Percentiles rank a stretch among this genome's conserved stretches.
phyloP scores from a whole-genome alignment of 1,139 yeast species.

The Taiozyma sp. region DNA sequence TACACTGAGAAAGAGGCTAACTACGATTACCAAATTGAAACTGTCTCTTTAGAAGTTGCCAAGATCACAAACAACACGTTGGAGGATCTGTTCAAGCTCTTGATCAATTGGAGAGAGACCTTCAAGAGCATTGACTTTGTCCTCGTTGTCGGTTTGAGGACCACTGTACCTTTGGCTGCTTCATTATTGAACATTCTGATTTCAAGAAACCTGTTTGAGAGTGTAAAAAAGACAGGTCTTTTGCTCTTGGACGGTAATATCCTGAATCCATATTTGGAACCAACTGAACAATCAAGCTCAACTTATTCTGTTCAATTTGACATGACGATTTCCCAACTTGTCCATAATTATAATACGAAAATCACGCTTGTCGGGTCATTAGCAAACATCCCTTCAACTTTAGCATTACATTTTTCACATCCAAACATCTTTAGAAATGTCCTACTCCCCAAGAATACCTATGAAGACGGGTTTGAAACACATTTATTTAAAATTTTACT shows the following conservation, averaged over 20 bases:
- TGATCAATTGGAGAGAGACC: slow-evolving; percentile 21
- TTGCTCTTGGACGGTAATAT: slow-evolving; percentile 15
- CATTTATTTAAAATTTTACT: slow-evolving; percentile 31
- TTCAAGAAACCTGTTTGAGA: slow-evolving; percentile 10
- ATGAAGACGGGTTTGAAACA: slow-evolving; percentile 27
- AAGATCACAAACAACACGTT: slow-evolving; percentile 8
- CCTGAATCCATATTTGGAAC: slow-evolving; percentile 13
- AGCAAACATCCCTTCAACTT: slow-evolving; percentile 34
- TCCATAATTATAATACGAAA: slow-evolving; percentile 35
- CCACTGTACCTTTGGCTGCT: slow-evolving; percentile 11
- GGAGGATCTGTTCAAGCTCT: slow-evolving; percentile 16
- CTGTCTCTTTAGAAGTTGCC: slow-evolving; percentile 15
- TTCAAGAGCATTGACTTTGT: slow-evolving; percentile 14
- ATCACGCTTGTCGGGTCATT: slow-evolving; percentile 43
- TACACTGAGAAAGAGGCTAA: slow-evolving; percentile 2
- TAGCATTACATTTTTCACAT: slow-evolving; percentile 41
- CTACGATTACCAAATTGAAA: slow-evolving; percentile 10
- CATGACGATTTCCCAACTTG: slow-evolving; percentile 1
- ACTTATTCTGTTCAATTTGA: slow-evolving; percentile 1
- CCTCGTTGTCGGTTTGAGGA: slow-evolving; percentile 13
- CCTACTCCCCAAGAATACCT: slow-evolving; percentile 26
- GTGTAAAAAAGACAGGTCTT: slow-evolving; percentile 12
- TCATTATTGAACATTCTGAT: slow-evolving; percentile 14
- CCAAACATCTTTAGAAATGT: slow-evolving; percentile 46
- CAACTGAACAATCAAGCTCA: neutral